phyloP scores from a whole-genome alignment of 768 basidiomycete genomes.

The Asterophora parasitica region DNA sequence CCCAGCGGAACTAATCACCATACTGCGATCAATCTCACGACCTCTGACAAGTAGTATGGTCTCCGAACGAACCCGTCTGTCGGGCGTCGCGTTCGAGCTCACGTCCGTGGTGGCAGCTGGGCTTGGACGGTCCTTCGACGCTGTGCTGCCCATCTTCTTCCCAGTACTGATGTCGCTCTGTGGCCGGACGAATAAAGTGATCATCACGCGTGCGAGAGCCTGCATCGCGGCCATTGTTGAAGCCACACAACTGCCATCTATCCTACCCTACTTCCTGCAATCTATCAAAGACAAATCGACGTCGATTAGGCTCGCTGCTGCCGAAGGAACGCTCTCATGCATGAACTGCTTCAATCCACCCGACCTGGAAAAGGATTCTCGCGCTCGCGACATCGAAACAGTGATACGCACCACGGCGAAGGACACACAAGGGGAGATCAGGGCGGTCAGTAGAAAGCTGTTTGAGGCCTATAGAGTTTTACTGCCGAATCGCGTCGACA shows the following conservation, averaged over 20 bases:
- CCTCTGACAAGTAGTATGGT: constrained; percentile 14
- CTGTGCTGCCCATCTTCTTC: constrained; percentile 60
- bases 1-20: constrained; percentile 12
- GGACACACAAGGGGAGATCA: constrained; percentile 73
- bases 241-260: constrained; percentile 57
- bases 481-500: constrained; percentile 62
- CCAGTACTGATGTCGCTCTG: constrained; percentile 66
- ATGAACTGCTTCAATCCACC: constrained; percentile 77
- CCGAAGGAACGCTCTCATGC: constrained; percentile 60
- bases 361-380: constrained; percentile 64
- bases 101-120: constrained; percentile 45
- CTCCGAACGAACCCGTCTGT: constrained; percentile 18
- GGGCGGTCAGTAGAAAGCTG: constrained; percentile 62
- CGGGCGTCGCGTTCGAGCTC: constrained; percentile 12
- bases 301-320: constrained; percentile 57
- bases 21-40: constrained; percentile 15
- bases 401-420: constrained; percentile 63
- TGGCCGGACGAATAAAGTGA: constrained; percentile 74
- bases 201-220: constrained; percentile 57
- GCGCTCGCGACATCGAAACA: constrained; percentile 62
- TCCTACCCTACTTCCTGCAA: constrained; percentile 58
- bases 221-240: constrained; percentile 62
- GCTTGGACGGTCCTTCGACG: constrained; percentile 60
- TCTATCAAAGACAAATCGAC: constrained; percentile 65
- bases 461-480: constrained; percentile 74